phyloP scores from a whole-genome alignment of 2,329 filamentous ascomycete genomes.

The Hypocrella siamensis region DNA sequence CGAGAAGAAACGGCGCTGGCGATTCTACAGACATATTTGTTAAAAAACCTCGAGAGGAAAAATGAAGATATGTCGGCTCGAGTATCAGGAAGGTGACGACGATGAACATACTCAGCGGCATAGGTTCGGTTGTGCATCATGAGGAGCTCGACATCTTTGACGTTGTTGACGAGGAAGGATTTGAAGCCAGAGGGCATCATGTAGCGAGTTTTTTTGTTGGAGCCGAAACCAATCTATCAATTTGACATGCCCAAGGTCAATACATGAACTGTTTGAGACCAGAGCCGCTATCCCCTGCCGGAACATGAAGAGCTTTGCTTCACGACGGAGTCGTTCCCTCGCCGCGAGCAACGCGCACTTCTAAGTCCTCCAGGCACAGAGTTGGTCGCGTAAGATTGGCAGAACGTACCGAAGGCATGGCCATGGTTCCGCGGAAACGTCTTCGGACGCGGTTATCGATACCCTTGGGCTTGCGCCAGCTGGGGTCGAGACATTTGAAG shows the following conservation, averaged over 20 bases:
- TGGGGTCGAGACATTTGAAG: conserved; percentile 79
- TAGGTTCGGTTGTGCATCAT: conserved; percentile 99
- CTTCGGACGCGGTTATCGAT: conserved; percentile 97
- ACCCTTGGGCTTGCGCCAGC: conserved; percentile 99
- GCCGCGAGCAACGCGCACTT: too few species aligned
- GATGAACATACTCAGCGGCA: conserved; percentile 80
- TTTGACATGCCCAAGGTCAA: too few species aligned
- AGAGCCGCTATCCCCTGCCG: neutral
- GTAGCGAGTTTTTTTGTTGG: conserved; percentile 99
- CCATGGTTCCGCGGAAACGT: conserved; percentile 89
- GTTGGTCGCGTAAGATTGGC: too few species aligned
- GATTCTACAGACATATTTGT: conserved; percentile 73
- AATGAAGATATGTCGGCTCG: too few species aligned
- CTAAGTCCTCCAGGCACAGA: too few species aligned
- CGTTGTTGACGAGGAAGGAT: conserved; percentile 98
- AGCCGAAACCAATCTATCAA: conserved; percentile 92
- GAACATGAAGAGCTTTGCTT: neutral
- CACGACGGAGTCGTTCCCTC: too few species aligned
- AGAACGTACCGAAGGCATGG: conserved; percentile 93
- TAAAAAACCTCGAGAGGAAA: too few species aligned
- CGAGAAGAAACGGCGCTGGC: conserved; percentile 94
- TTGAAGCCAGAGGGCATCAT: conserved; percentile 99
- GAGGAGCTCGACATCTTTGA: conserved; percentile 87
- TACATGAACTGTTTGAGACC: too few species aligned
- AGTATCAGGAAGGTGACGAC: too few species aligned